Evolutionary conservation across 495 filamentous ascomycete genomes (phyloP), one percentile per base, ranked within the genome.

Genomic region (Penicillium turbatum): DNA sequence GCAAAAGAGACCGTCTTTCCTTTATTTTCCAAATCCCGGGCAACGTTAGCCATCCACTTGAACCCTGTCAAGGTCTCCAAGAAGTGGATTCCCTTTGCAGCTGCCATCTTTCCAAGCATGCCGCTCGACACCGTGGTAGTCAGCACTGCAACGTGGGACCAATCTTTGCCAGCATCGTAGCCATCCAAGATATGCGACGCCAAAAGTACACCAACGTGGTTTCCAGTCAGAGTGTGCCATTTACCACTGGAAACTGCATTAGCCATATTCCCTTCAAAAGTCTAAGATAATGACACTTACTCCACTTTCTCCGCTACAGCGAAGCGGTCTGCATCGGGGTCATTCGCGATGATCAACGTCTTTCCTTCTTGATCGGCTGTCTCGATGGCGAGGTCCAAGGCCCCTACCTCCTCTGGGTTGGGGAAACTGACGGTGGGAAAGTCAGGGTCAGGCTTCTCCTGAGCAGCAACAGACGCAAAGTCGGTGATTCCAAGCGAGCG

Each of bases 241-340:
- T 65, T 64, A 2, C 76, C 80, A 38, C 70, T 74, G 15, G 3
- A 35, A 2, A 15, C 15, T 1, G 29, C 3, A 19, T 41, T 12
- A 55, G 34, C 43, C 6, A 29, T 31, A 12, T 1, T 5, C 31
- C 36, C 31, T 39, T 19, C 4, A 30, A 2, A 8, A 34, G 11
- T 5, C 6, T 15, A 9, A 2, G 6, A n/a, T 9, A 12, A 10
- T 8, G 17, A 39, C 36, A 66, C 74, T 44, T 57, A 77, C 72
- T 69, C 58, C 35, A 85, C 72, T 62, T 78, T 83, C 63, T 86
- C 79, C 6, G 85, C 86, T 16, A 74, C 82, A 17, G 86, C 81
- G 51, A 89, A 82, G 10, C 86, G 82, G 69, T 89, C 86, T 10
- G 86, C 86, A 62, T 89, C 86, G 9, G 86, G 86, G 57, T 89